phyloP scores from a whole-genome alignment of 306 rosid species.

The Morella rubra region DNA sequence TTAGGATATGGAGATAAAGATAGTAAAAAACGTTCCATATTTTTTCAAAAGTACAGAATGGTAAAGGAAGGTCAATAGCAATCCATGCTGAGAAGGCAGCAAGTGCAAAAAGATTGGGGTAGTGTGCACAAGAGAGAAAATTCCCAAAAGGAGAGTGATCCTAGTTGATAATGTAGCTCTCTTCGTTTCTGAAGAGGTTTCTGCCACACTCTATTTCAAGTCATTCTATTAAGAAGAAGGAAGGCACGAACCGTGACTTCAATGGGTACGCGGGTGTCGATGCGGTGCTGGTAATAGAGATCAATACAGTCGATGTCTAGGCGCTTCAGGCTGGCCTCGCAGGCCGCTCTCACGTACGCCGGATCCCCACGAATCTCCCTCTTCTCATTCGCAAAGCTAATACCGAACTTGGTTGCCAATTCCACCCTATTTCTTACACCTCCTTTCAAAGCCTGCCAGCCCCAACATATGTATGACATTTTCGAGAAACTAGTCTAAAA shows the following conservation, averaged over 20 bases:
- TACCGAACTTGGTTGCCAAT: constrained; percentile 63
- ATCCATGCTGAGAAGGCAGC: too few relatives aligned
- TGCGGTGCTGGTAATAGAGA: constrained; percentile 74
- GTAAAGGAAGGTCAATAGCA: too few relatives aligned
- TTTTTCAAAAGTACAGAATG: too few relatives aligned
- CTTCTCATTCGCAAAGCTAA: constrained; percentile 18
- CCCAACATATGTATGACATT: background rate
- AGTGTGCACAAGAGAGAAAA: too few relatives aligned
- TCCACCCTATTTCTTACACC: constrained; percentile 46
- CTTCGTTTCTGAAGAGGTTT: too few relatives aligned
- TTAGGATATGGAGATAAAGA: too few relatives aligned
- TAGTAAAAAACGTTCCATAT: constrained; percentile 30
- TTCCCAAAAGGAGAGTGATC: too few relatives aligned
- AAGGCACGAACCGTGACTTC: constrained; percentile 61
- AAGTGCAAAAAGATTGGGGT: too few relatives aligned
- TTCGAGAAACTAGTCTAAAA: too few relatives aligned
- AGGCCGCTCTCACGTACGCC: constrained; percentile 56
- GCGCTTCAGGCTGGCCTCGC: constrained; percentile 66
- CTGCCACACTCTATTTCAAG: too few relatives aligned
- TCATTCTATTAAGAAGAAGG: too few relatives aligned
- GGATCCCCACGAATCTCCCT: constrained; percentile 55
- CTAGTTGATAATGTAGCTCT: too few relatives aligned
- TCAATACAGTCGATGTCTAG: constrained; percentile 54
- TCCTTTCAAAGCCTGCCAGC: constrained; percentile 38
- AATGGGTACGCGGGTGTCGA: constrained; percentile 63